These are phyloP conservation scores for Besnoitia besnoiti DNA, from an alignment of 169 alveolate genomes.

Conservation along the genomic window DNA sequence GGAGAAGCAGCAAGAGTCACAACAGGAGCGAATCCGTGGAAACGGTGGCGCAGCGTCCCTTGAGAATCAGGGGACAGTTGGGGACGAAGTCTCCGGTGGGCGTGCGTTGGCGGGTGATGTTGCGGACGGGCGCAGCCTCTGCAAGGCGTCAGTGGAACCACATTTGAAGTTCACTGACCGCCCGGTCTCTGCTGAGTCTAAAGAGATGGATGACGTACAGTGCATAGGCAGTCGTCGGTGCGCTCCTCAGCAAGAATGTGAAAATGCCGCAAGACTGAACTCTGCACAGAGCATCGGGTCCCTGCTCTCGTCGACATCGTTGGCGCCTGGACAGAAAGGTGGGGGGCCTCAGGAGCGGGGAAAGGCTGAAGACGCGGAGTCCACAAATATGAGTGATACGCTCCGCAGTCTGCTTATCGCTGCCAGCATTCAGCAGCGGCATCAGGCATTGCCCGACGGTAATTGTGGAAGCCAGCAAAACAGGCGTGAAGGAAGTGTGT, in stretches of 20 bases:
- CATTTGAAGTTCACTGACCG: not conserved
- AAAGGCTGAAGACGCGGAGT: not conserved
- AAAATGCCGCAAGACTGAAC: not conserved
- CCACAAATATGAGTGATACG: not conserved
- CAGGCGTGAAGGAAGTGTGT: not conserved
- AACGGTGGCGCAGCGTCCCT: not conserved
- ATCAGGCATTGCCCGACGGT: not conserved
- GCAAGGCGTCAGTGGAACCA: not conserved
- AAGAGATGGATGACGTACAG: not conserved
- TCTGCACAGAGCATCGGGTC: not conserved
- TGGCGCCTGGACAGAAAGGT: not conserved
- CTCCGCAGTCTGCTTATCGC: constrained; percentile 19
- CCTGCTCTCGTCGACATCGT: not conserved
- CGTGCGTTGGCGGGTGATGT: not conserved
- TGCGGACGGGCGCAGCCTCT: not conserved
- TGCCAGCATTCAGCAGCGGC: constrained; percentile 22
- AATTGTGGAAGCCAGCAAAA: not conserved
- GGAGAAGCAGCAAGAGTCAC: constrained; percentile 25
- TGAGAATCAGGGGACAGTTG: not conserved
- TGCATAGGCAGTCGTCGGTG: not conserved
- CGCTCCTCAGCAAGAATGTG: not conserved
- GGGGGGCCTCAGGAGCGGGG: not conserved
- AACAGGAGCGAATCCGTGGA: not conserved
- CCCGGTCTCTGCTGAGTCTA: not conserved
- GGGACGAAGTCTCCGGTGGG: not conserved